Conservation (phyloP, 257 asterid genomes). For the Solanum gandarillasii region DNA sequence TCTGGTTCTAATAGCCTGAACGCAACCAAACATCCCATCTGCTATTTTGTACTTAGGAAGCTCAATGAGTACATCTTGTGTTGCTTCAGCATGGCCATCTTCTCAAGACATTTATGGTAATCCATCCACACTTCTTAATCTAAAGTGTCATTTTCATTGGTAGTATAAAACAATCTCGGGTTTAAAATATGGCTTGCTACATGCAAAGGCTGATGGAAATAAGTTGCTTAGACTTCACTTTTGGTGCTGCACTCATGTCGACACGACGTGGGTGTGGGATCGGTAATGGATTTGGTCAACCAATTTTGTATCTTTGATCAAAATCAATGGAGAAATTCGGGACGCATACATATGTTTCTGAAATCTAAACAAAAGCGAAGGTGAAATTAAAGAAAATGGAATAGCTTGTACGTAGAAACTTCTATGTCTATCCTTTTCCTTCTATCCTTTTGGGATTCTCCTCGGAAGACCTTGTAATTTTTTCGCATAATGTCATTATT, state of each 20-base stretch:
- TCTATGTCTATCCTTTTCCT: neutral
- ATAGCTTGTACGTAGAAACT: neutral
- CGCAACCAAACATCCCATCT: neutral
- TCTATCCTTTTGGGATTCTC: neutral
- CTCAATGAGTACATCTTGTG: neutral
- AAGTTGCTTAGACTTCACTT: neutral
- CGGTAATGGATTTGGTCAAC: neutral
- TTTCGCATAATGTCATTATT: neutral
- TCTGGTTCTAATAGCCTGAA: neutral
- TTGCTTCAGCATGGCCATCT: neutral
- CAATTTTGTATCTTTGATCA: neutral
- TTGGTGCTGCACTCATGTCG: neutral
- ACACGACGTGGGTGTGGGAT: neutral
- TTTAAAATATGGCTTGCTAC: neutral
- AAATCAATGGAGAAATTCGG: neutral
- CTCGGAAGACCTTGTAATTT: neutral
- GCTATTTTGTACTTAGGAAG: neutral
- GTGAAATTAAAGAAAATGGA: neutral
- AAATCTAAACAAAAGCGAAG: neutral
- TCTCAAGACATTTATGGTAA: neutral
- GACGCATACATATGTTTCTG: neutral
- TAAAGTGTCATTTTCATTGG: neutral
- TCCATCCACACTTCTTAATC: neutral
- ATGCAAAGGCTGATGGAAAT: neutral
- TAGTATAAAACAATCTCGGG: neutral